These are phyloP conservation scores for Bipolaris bicolor DNA, from an alignment of 2,329 filamentous ascomycete genomes.

Conservation along the genomic window DNA sequence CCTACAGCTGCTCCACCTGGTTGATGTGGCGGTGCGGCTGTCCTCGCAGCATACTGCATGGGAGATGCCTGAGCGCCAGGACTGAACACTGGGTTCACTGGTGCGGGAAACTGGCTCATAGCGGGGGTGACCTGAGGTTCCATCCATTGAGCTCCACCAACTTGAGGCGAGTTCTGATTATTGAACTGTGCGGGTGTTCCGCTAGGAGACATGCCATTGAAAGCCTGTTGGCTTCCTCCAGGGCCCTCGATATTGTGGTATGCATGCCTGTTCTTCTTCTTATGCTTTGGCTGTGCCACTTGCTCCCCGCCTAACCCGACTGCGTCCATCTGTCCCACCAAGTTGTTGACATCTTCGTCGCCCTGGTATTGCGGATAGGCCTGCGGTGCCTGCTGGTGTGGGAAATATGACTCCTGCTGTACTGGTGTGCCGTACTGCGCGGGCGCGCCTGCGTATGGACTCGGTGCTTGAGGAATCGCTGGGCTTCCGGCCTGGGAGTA, in stretches of 20 bases:
- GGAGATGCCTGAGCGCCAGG: constrained; percentile 45
- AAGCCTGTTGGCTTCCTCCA: constrained; percentile 68
- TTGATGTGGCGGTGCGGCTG: constrained; percentile 33
- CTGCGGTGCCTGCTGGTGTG: constrained; percentile 41
- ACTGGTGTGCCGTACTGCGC: constrained; percentile 34
- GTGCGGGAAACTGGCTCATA: constrained; percentile 67
- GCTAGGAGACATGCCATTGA: constrained; percentile 69
- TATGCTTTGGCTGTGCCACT: constrained; percentile 59
- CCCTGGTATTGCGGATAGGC: constrained; percentile 27
- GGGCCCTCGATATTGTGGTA: constrained; percentile 84
- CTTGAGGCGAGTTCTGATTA: constrained; percentile 52
- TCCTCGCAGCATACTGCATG: constrained; percentile 47
- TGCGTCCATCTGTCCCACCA: constrained; percentile 38
- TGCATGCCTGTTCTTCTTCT: constrained; percentile 95
- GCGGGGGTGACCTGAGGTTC: constrained; percentile 53
- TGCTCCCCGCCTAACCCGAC: constrained; percentile 46
- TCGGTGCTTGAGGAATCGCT: constrained; percentile 35
- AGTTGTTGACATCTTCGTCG: constrained; percentile 43
- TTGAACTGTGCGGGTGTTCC: constrained; percentile 65
- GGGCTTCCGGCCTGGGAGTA: constrained; percentile 52
- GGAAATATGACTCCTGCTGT: constrained; percentile 52
- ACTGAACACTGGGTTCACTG: constrained; percentile 60
- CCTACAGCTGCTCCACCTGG: constrained; percentile 53
- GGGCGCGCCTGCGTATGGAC: constrained; percentile 41
- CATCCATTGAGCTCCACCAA: constrained; percentile 49